Conservation (phyloP, 1,284 basidiomycete genomes). For the Stereum hirsutum region DNA sequence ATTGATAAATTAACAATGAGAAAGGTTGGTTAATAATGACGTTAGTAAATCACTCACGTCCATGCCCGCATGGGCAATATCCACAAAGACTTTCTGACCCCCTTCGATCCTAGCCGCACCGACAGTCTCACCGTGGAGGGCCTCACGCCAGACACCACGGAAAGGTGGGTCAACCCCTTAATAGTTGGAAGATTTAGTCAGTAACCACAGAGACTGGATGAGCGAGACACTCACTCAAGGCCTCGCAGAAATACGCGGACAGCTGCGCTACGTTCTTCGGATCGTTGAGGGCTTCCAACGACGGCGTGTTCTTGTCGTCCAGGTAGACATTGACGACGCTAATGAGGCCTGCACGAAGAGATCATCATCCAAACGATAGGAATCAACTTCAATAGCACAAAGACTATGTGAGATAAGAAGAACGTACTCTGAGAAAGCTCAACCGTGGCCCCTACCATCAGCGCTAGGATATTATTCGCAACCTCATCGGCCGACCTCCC, state of each 20-base stretch:
- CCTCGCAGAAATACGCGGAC: constrained; percentile 53
- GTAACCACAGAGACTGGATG: constrained; percentile 9
- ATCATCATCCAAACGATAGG: too few relatives aligned
- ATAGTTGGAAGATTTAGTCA: not conserved
- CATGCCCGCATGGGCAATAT: constrained; percentile 44
- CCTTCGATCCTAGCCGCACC: constrained; percentile 32
- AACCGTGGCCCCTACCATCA: constrained; percentile 57
- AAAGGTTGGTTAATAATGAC: too few relatives aligned
- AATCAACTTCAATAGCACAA: not conserved
- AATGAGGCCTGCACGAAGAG: constrained; percentile 28
- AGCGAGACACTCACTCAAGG: constrained; percentile 41
- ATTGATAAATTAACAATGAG: too few relatives aligned
- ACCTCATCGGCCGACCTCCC: constrained; percentile 50
- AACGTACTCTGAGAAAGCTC: constrained; percentile 58
- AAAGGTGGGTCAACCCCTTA: constrained; percentile 43
- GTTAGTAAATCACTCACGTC: constrained; percentile 39
- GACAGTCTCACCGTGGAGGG: constrained; percentile 32
- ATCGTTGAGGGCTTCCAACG: constrained; percentile 26
- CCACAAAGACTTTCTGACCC: constrained; percentile 47
- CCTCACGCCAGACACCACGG: constrained; percentile 38
- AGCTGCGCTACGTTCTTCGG: constrained; percentile 26
- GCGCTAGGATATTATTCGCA: constrained; percentile 60
- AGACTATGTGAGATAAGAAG: not conserved
- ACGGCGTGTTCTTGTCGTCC: constrained; percentile 27
- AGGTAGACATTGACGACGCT: constrained; percentile 53